Conservation (phyloP, 2,329 filamentous ascomycete genomes). For the Aspergillus sojae region DNA sequence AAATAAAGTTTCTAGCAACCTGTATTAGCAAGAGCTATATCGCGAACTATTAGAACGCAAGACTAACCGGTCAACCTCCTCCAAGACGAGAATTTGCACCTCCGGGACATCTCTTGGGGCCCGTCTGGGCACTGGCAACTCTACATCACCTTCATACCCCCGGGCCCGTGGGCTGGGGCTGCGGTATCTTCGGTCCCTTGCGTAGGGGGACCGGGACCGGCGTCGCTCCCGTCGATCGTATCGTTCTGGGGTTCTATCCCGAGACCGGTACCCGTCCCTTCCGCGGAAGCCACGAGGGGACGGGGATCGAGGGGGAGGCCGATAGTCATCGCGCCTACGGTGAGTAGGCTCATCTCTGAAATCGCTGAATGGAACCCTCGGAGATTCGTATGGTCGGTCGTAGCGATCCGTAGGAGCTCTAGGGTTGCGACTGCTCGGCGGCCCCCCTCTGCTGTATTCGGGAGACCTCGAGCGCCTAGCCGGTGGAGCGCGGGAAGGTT, state of each 20-base stretch:
- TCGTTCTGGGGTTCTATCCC: conserved; percentile 49
- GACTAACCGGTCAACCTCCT: conserved; percentile 66
- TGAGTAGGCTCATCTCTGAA: conserved; percentile 51
- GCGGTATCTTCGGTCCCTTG: conserved; percentile 65
- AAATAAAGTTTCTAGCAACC: conserved; percentile 69
- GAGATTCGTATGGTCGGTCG: conserved; percentile 41
- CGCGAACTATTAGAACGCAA: background rate
- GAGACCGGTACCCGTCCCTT: conserved; percentile 64
- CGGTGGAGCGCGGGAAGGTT: conserved; percentile 38
- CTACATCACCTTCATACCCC: conserved; percentile 60
- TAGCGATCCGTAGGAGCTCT: conserved; percentile 46
- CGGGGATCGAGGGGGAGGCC: conserved; percentile 59
- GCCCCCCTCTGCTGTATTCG: conserved; percentile 55
- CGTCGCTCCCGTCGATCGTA: conserved; percentile 60
- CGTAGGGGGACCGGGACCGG: conserved; percentile 70
- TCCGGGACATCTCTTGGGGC: conserved; percentile 79
- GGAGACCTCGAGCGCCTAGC: conserved; percentile 65
- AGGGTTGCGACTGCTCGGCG: conserved; percentile 32
- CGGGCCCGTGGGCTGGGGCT: conserved; percentile 69
- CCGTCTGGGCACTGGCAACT: conserved; percentile 72
- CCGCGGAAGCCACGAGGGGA: conserved; percentile 63
- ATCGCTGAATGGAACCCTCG: conserved; percentile 48
- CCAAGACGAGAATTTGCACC: conserved; percentile 81
- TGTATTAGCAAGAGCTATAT: background rate
- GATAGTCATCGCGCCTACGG: conserved; percentile 65